Base-by-base conservation (phyloP, 169 alveolate species). In the Plasmodium blacklocki region DNA sequence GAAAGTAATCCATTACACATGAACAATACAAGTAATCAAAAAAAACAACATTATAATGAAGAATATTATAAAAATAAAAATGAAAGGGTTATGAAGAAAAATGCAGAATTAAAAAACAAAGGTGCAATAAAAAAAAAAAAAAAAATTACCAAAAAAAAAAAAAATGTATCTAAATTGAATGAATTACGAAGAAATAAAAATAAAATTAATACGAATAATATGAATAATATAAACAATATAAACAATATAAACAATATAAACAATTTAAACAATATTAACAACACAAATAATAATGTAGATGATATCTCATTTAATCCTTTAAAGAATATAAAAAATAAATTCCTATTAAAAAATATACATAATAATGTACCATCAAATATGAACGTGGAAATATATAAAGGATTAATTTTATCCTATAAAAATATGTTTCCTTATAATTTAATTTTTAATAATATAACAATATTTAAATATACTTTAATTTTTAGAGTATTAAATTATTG, bases 401-500 rank as follows among this genome's bases (percentile, higher is more conserved):
- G 80, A 12, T 50, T 87, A 8, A 47, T 62, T 14, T 71, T 92
- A 71, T 75, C 74, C 1, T 87, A 78, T 70, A 67, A 64, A 19
- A 88, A 78, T 54, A 62, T 88, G 21, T 92, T 90, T 80, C 94
- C 94, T 2, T 70, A 88, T 50, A 87, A 87, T 15, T 78, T 92
- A 18, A 86, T 92, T 58, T 83, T 92, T 66, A 88, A 76, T 43
- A 89, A 89, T 56, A 73, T 73, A 58, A 76, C 93, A 29, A 72
- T 94, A 78, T 86, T 66, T 74, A 93, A 89, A 72, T 93, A 92
- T 60, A 80, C 92, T 18, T 29, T 74, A 12, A 73, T 88, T 21
- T 93, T 93, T 47, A 60, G 90, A 49, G 52, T 92, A 58, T 50
- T 93, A 71, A 76, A 89, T 72, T 93, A 91, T 47, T 90, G 93